phyloP scores from a whole-genome alignment of 192 early-diverging fungal species.

The Chytriomyces sp. region DNA sequence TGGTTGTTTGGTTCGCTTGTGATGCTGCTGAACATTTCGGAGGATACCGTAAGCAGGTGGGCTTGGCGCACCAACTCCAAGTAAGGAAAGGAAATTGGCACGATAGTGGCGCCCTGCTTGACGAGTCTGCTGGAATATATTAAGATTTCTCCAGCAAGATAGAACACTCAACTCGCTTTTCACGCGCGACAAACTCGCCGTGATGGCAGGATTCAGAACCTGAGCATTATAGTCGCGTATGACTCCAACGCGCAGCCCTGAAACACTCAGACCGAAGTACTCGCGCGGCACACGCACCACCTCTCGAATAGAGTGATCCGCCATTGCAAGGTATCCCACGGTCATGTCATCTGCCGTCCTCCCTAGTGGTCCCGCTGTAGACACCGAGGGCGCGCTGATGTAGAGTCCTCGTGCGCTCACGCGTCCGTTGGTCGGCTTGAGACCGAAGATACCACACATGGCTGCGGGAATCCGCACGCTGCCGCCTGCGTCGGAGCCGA shows the following conservation, averaged over 20 bases:
- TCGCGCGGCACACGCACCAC: slow-evolving; percentile 51
- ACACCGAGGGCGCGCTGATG: slow-evolving; percentile 57
- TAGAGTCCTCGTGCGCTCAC: slow-evolving; percentile 56
- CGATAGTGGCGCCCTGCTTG: slow-evolving; percentile 60
- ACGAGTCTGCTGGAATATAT: too few relatives aligned
- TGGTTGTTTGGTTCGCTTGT: not conserved
- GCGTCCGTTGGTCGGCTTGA: slow-evolving; percentile 73
- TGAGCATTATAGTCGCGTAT: slow-evolving; percentile 24
- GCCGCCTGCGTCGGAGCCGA: slow-evolving; percentile 50
- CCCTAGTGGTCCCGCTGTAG: slow-evolving; percentile 68
- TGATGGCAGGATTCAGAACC: slow-evolving; percentile 19
- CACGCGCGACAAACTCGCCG: slow-evolving; percentile 26
- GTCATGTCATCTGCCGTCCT: slow-evolving; percentile 69
- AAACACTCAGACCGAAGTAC: slow-evolving; percentile 40
- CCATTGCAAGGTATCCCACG: slow-evolving; percentile 47
- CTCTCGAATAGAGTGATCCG: slow-evolving; percentile 49
- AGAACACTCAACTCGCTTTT: slow-evolving; percentile 1
- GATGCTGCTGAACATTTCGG: slow-evolving; percentile 55
- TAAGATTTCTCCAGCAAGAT: too few relatives aligned
- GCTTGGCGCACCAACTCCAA: slow-evolving; percentile 58
- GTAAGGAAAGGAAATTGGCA: slow-evolving; percentile 65
- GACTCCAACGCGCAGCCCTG: slow-evolving; percentile 24
- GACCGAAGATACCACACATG: slow-evolving; percentile 75
- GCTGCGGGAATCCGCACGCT: slow-evolving; percentile 62
- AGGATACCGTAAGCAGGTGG: slow-evolving; percentile 65